Evolutionary conservation across 306 rosid genomes (phyloP).

Genomic region (Gillenia trifoliata): DNA sequence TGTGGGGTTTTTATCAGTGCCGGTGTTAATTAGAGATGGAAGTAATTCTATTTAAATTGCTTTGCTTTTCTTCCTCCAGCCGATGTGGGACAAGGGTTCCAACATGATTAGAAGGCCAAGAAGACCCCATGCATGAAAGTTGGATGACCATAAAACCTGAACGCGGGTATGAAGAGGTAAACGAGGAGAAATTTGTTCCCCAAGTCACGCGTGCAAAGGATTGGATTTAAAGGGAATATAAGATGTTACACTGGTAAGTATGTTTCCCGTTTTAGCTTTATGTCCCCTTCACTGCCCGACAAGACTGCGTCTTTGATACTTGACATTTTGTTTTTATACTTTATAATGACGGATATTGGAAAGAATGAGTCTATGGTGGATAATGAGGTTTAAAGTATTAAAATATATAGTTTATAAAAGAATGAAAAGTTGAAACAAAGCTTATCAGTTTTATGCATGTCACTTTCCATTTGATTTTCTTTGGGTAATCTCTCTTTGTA

Average conservation of each 20-base stretch:
- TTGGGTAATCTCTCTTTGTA: too few species aligned
- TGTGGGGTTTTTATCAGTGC: too few species aligned
- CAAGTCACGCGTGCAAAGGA: constrained; percentile 4
- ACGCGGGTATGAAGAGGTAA: constrained; percentile 12
- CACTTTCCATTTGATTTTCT: not conserved
- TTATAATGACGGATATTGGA: not conserved
- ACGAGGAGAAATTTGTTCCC: not conserved
- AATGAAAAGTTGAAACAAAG: too few species aligned
- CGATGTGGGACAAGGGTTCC: too few species aligned
- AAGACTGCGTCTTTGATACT: not conserved
- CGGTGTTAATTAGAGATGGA: too few species aligned
- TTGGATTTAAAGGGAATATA: not conserved
- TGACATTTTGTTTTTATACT: not conserved
- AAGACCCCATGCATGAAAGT: not conserved
- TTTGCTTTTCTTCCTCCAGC: too few species aligned
- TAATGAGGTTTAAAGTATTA: too few species aligned
- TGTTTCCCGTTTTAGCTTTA: too few species aligned
- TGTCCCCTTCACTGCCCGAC: not conserved
- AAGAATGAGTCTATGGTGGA: too few species aligned
- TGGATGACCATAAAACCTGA: not conserved
- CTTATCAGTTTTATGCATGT: not conserved
- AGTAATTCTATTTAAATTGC: too few species aligned
- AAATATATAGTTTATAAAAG: too few species aligned
- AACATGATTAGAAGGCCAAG: not conserved
- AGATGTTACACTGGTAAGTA: not conserved